These are phyloP conservation scores for Centella asiatica DNA, from an alignment of 129 eudicot species.

Conservation along the genomic window DNA sequence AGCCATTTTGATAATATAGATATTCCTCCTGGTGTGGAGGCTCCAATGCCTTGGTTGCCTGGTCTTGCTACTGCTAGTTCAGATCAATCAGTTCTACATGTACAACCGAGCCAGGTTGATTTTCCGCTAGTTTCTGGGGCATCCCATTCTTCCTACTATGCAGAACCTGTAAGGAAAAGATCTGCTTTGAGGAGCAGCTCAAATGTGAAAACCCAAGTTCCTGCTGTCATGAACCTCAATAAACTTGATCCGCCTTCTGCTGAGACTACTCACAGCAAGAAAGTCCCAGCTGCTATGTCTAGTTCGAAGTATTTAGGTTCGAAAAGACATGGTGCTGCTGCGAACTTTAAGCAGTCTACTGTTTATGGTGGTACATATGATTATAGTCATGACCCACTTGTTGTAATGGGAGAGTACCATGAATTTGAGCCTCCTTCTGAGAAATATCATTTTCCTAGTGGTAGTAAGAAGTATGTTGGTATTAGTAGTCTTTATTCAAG, in stretches of 20 bases:
- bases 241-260: slow-evolving; percentile 4
- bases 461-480: slow-evolving; percentile 3
- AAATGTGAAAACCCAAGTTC: slow-evolving; percentile 2
- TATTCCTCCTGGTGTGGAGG: slow-evolving; percentile 56
- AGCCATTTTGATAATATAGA: slow-evolving; percentile 61
- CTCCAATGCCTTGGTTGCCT: slow-evolving; percentile 49
- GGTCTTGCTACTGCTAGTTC: slow-evolving; percentile 15
- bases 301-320: slow-evolving; percentile 8
- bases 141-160: background rate
- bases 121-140: background rate
- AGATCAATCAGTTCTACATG: no score
- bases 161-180: background rate
- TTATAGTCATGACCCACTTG: slow-evolving; percentile 1
- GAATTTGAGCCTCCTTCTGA: background rate
- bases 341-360: slow-evolving; percentile 12
- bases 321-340: slow-evolving; percentile 5
- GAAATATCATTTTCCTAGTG: background rate
- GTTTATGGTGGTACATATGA: slow-evolving; percentile 10
- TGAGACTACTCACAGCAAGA: slow-evolving; percentile 10
- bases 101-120: no score
- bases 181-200: background rate
- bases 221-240: background rate
- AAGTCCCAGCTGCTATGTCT: background rate
- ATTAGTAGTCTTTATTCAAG: background rate
- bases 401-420: background rate